Evolutionary conservation across 257 asterid genomes (phyloP), one percentile per base, ranked within the genome.

Genomic region (Nicotiana obtusifolia): DNA sequence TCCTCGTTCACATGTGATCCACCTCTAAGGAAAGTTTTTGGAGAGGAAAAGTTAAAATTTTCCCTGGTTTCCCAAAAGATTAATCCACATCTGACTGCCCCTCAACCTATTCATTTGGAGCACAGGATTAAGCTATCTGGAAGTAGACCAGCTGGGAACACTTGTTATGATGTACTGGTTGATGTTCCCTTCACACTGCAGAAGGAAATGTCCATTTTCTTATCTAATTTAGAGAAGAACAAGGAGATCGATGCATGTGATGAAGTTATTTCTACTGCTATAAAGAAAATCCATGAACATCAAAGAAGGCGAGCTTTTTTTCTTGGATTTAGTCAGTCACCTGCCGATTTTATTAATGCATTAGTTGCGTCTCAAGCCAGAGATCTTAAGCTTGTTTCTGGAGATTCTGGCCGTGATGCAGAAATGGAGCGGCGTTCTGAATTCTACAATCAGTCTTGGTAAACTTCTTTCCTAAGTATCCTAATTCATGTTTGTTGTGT

Each of bases 291-390:
- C 81, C 90, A 92, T 4, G 93, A 92, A 81, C 95, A 92, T 84
- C 80, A 81, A 37, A 83, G 81, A 81, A 90, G 93, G 81, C 89
- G 92, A 33, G 92, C 97, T 37, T 95, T 95, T 89, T 95, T 93
- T 84, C 90, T 93, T 47, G 98, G 97, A 77, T 95, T 93, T 84
- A 92, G 99, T 86, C 97, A 91, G 86, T 95, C 99, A 10, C 98
- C 99, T 28, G 90, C 91, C 2, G 99, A 95, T 90, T 95, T 95
- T 84, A 86, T 93, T 47, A 93, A 93, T 86, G 86, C 92, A 17
- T 80, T 95, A 66, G 86, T 93, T 80, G 89, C 97, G 83, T 95
- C 99, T 82, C 99, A 95, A 87, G 91, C 92, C 78, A 88, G 90
- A 86, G 99, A 95, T 85, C 87, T 92, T 86, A 95, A 93, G 91